A percentile compares a stretch with the other conserved stretches of the same genome.
These are phyloP conservation scores for Claviceps sp. DNA, from an alignment of 2,329 filamentous ascomycete species.

Conservation along the genomic window DNA sequence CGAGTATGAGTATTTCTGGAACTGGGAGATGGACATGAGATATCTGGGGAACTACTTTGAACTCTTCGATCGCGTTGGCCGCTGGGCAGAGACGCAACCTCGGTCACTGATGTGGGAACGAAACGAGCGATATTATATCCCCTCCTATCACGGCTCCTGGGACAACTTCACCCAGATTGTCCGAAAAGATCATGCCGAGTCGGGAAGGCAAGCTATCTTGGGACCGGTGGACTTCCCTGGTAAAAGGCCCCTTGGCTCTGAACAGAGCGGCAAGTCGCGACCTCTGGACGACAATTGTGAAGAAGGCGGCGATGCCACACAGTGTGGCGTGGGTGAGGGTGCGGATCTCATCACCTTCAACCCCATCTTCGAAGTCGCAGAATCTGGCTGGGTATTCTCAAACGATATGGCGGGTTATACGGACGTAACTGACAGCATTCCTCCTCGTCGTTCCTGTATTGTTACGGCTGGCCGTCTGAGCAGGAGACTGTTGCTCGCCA, in stretches of 20 bases:
- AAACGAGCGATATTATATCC: conserved; percentile 64
- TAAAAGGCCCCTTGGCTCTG: conserved; percentile 31
- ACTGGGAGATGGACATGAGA: conserved; percentile 58
- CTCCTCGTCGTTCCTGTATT: conserved; percentile 57
- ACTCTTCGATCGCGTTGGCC: conserved; percentile 52
- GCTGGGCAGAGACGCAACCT: conserved; percentile 55
- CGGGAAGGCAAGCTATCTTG: conserved; percentile 47
- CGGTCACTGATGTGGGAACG: conserved; percentile 67
- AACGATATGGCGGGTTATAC: conserved; percentile 59
- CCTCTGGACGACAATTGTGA: conserved; percentile 40
- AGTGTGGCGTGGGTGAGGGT: conserved; percentile 57
- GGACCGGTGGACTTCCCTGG: conserved; percentile 48
- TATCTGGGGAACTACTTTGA: conserved; percentile 57
- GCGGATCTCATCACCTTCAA: conserved; percentile 69
- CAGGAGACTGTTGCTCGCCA: conserved; percentile 50
- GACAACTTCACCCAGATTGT: conserved; percentile 57
- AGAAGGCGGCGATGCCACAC: conserved; percentile 32
- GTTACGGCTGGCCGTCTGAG: conserved; percentile 59
- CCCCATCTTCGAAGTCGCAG: conserved; percentile 58
- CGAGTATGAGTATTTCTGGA: conserved; percentile 55
- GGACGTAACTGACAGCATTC: conserved; percentile 25
- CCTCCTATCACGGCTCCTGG: conserved; percentile 55
- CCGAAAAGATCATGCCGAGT: conserved; percentile 41
- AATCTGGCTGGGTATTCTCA: conserved; percentile 60
- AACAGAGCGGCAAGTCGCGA: conserved; percentile 37